phyloP scores from a whole-genome alignment of 2,329 filamentous ascomycete genomes.

The Xylaria sp. region DNA sequence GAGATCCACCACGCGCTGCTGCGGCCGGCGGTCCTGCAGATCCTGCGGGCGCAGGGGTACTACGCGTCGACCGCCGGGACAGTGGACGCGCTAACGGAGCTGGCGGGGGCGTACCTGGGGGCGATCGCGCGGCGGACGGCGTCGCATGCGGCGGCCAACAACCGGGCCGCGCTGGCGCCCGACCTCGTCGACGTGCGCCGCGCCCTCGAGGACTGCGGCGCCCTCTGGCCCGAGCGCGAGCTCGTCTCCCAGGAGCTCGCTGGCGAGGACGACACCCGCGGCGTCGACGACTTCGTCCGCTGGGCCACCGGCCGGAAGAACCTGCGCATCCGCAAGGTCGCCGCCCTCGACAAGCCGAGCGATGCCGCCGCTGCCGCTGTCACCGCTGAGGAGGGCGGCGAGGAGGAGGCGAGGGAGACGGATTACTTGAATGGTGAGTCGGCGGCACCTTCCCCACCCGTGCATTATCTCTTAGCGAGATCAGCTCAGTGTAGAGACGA shows the following conservation, averaged over 20 bases:
- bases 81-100: slow-evolving; percentile 84
- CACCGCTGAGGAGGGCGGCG: slow-evolving; percentile 54
- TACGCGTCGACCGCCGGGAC: slow-evolving; percentile 80
- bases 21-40: slow-evolving; percentile 85
- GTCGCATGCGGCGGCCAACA: slow-evolving; percentile 70
- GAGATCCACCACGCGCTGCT: slow-evolving; percentile 68
- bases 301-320: slow-evolving; percentile 79
- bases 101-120: slow-evolving; percentile 79
- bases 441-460: not conserved
- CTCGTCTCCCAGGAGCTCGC: slow-evolving; percentile 69
- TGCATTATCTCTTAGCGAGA: not conserved
- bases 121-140: slow-evolving; percentile 75
- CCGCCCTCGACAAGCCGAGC: slow-evolving; percentile 60
- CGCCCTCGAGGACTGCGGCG: slow-evolving; percentile 80
- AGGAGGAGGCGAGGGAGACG: slow-evolving; percentile 46
- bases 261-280: slow-evolving; percentile 75
- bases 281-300: slow-evolving; percentile 74
- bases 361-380: slow-evolving; percentile 35
- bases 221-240: slow-evolving; percentile 69
- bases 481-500: slow-evolving; percentile 34
- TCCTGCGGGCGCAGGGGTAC: slow-evolving; percentile 89
- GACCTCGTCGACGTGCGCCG: slow-evolving; percentile 79
- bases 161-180: slow-evolving; percentile 58
- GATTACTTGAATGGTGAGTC: slow-evolving; percentile 69
- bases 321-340: slow-evolving; percentile 79